phyloP scores from a whole-genome alignment of 106 monocot species.

The Chionographis japonica region DNA sequence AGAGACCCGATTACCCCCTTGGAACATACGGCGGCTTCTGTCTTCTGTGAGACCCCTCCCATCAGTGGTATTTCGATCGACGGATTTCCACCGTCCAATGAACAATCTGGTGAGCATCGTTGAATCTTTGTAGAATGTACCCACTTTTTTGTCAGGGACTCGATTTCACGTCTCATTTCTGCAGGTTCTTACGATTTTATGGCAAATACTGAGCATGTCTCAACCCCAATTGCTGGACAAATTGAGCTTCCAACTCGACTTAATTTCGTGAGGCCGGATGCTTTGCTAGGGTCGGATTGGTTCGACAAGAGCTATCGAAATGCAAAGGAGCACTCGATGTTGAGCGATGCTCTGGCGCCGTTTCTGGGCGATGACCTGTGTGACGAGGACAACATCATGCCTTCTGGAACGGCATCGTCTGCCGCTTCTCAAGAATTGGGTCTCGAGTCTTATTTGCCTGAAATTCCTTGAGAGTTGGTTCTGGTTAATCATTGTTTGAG shows the following conservation, averaged over 20 bases:
- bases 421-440: neutral
- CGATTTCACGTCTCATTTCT: neutral
- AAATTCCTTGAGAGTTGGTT: neutral
- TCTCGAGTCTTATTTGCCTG: conserved; percentile 4
- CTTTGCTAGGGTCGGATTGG: conserved; percentile 18
- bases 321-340: neutral
- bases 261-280: conserved; percentile 14
- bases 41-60: conserved; percentile 39
- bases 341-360: conserved; percentile 10
- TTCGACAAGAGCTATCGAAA: conserved; percentile 1
- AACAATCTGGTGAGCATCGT: conserved; percentile 18
- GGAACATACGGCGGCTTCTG: conserved; percentile 26
- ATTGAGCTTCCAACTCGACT: neutral
- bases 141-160: neutral
- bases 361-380: conserved; percentile 8
- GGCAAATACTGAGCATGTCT: neutral
- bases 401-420: neutral
- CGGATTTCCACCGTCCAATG: conserved; percentile 13
- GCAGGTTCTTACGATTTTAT: conserved; percentile 1
- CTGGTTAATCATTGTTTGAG: too few relatives aligned
- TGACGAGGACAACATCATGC: conserved; percentile 1
- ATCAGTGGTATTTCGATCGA: conserved; percentile 26
- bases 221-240: neutral
- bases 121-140: neutral
- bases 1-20: conserved; percentile 34